Evolutionary conservation across 2,329 filamentous ascomycete species (phyloP).

Genomic region (Neofusicoccum parvum): DNA sequence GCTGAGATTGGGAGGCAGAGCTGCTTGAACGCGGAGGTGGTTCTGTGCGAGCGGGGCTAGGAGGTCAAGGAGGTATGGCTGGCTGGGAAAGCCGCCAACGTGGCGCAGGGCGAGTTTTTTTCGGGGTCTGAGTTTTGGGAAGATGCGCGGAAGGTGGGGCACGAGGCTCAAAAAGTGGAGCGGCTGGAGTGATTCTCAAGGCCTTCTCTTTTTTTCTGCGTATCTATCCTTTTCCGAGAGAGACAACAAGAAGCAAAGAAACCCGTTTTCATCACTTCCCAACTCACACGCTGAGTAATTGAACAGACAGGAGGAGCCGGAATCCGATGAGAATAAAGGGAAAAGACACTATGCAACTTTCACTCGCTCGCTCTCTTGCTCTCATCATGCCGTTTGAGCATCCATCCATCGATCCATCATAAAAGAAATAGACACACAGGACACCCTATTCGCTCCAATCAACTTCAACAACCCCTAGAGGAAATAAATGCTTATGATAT

Average conservation of each 20-base stretch:
- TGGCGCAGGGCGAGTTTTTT: no score
- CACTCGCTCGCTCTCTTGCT: neutral
- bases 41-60: no score
- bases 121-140: no score
- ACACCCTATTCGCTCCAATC: neutral
- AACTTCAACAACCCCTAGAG: neutral
- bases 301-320: neutral
- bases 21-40: no score
- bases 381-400: neutral
- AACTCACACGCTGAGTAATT: neutral
- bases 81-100: no score
- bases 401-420: neutral
- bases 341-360: neutral
- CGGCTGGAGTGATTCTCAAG: neutral
- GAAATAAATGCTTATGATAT: neutral
- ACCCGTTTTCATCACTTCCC: neutral
- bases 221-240: neutral
- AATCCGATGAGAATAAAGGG: neutral
- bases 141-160: no score
- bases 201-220: neutral
- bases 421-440: neutral
- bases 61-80: no score
- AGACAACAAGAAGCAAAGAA: conserved; percentile 3
- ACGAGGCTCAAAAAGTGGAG: no score
- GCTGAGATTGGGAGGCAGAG: no score